phyloP scores from a whole-genome alignment of 2,329 filamentous ascomycete genomes.

The Neodidymelliopsis sp. region DNA sequence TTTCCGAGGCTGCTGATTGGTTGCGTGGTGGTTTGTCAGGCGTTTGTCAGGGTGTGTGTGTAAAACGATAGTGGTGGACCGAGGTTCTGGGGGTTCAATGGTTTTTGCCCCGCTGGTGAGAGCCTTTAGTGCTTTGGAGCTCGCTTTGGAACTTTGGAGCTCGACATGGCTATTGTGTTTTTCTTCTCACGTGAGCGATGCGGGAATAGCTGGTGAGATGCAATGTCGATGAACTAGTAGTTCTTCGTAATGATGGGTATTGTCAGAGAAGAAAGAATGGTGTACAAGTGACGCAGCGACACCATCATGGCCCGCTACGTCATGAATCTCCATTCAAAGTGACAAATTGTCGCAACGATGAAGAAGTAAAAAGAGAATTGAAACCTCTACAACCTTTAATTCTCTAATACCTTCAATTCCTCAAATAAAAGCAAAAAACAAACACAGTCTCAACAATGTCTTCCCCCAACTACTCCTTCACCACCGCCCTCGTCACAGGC shows the following conservation, averaged over 20 bases:
- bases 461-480: constrained; percentile 43
- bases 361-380: constrained; percentile 1
- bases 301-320: constrained; percentile 2
- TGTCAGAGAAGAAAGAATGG: too few species aligned
- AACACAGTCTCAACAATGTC: constrained; percentile 26
- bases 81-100: not conserved
- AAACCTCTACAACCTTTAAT: too few species aligned
- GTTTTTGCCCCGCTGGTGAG: constrained; percentile 1
- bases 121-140: too few species aligned
- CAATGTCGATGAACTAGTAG: too few species aligned
- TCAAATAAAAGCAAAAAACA: too few species aligned
- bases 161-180: too few species aligned
- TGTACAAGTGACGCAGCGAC: constrained; percentile 4
- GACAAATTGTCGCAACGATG: constrained; percentile 6
- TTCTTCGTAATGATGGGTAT: not conserved
- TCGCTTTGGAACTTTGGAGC: too few species aligned
- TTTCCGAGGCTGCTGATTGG: constrained; percentile 21
- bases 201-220: too few species aligned
- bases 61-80: not conserved
- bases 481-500: constrained; percentile 54
- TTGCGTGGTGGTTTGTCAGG: constrained; percentile 20
- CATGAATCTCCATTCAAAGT: not conserved
- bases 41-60: constrained; percentile 24
- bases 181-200: too few species aligned
- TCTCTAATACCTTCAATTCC: too few species aligned